Conservation (phyloP, 805 yeast species). For the Yarrowia alimentaria region DNA sequence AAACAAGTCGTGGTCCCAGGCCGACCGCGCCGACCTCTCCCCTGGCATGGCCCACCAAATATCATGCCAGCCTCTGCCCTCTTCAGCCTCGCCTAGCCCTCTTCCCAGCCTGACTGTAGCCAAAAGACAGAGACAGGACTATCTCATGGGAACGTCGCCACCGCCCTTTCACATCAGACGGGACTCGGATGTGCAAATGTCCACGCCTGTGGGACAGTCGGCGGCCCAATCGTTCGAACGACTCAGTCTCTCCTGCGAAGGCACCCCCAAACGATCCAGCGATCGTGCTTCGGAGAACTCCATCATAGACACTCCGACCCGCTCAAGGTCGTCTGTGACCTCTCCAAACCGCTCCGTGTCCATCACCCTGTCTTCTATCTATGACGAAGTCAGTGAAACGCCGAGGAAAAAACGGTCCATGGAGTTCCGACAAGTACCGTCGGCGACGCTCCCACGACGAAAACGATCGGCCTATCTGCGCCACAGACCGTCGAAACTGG, state of each 20-base stretch:
- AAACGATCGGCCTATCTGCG: constrained; percentile 27
- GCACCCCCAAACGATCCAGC: background rate
- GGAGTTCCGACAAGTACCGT: constrained; percentile 16
- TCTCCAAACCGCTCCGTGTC: constrained; percentile 1
- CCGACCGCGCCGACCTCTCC: constrained; percentile 5
- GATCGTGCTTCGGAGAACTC: background rate
- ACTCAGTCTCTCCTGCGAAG: background rate
- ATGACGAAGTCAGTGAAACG: constrained; percentile 4
- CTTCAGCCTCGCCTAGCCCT: constrained; percentile 19
- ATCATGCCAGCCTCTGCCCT: constrained; percentile 14
- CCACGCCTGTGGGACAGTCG: constrained; percentile 4
- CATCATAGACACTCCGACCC: constrained; percentile 1
- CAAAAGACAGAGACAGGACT: constrained; percentile 16
- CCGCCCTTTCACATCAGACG: constrained; percentile 20
- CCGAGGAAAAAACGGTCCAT: constrained; percentile 25
- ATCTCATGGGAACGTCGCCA: constrained; percentile 17
- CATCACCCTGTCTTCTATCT: constrained; percentile 10
- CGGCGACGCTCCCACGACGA: constrained; percentile 22
- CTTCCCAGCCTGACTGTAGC: constrained; percentile 13
- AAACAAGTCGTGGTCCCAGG: background rate
- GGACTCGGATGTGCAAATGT: constrained; percentile 10
- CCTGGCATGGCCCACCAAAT: background rate
- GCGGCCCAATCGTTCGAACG: background rate
- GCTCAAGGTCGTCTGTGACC: background rate
- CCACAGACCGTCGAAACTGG: constrained; percentile 40